These are phyloP conservation scores for Solanum sejunctum DNA, from an alignment of 257 asterid species.

Conservation along the genomic window DNA sequence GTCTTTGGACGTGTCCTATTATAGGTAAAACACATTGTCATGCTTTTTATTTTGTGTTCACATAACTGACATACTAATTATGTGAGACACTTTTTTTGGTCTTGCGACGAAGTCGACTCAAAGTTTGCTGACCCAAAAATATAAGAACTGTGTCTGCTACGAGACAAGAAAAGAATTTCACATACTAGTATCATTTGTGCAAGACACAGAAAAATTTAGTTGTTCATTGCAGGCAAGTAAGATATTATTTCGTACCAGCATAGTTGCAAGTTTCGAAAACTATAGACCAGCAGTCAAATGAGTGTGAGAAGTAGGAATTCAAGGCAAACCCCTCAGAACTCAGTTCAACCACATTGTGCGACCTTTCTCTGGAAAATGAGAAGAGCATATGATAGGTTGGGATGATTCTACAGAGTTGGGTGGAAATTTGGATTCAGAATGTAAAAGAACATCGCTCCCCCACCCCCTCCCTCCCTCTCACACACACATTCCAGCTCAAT, in stretches of 20 bases:
- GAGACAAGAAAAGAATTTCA: no score
- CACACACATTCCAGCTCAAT: neutral
- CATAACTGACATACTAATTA: no score
- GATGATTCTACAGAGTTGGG: neutral
- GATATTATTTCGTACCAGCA: neutral
- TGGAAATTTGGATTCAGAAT: neutral
- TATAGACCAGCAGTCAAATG: neutral
- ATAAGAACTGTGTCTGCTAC: no score
- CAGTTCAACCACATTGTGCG: neutral
- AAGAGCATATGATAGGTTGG: neutral
- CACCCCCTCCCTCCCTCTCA: fast-evolving
- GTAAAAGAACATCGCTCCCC: neutral
- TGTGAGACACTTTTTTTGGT: no score
- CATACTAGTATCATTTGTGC: no score
- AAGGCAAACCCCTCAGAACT: neutral
- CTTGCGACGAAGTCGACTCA: no score
- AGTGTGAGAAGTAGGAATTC: neutral
- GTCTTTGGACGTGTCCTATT: no score
- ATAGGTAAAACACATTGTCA: no score
- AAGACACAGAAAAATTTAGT: no score
- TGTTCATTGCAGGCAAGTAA: neutral
- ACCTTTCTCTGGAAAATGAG: neutral
- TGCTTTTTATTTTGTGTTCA: no score
- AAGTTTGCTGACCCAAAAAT: no score
- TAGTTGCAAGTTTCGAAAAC: neutral